Conservation (phyloP, 495 filamentous ascomycete genomes). For the Penicillium herquei region DNA sequence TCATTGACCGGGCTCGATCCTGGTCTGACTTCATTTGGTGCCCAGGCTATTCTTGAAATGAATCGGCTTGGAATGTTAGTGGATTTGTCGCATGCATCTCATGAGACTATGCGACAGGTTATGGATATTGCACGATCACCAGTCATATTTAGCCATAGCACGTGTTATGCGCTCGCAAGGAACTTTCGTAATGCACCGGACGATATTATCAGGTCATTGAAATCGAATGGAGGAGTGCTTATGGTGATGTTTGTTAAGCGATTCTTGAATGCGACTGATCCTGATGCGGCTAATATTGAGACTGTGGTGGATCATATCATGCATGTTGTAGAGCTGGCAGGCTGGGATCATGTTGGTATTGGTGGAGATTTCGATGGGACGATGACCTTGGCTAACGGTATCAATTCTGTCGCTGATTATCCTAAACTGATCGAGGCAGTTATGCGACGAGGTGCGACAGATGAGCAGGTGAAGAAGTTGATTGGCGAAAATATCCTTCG, state of each 20-base stretch:
- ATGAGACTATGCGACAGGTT: background rate
- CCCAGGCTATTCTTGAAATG: background rate
- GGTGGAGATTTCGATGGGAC: conserved; percentile 5
- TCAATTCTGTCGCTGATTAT: background rate
- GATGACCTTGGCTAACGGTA: background rate
- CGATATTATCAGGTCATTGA: background rate
- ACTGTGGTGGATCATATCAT: conserved; percentile 2
- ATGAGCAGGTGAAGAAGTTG: background rate
- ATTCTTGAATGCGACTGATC: too few relatives aligned
- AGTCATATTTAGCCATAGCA: conserved; percentile 1
- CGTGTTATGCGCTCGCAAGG: background rate
- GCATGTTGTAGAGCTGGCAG: background rate
- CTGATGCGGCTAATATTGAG: too few relatives aligned
- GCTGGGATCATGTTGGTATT: background rate
- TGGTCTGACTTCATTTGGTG: background rate
- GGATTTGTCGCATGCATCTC: background rate
- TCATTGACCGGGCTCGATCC: background rate
- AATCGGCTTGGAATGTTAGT: background rate
- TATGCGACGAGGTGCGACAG: background rate
- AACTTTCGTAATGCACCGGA: conserved; percentile 1
- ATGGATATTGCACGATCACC: background rate
- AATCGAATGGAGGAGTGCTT: background rate
- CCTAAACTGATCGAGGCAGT: background rate
- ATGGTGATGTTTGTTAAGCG: background rate
- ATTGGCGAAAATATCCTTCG: background rate